A percentile compares a stretch with the other conserved stretches of the same genome.
Evolutionary conservation across 441 rosid species (phyloP).

Genomic region (Euphorbia corollata): DNA sequence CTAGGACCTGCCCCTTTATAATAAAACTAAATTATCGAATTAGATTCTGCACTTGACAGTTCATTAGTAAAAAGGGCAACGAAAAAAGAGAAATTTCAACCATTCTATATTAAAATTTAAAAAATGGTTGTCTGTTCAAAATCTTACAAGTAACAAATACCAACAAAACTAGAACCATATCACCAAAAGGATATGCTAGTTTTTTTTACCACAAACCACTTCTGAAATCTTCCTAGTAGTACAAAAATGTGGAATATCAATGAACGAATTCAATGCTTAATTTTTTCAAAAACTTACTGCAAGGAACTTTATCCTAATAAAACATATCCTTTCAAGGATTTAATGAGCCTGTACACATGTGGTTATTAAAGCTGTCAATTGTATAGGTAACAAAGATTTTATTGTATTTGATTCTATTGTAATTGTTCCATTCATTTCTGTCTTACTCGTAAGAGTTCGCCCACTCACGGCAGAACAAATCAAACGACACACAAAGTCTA

Average conservation of each 20-base stretch:
- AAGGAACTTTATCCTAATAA: neutral
- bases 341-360: neutral
- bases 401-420: too few relatives aligned
- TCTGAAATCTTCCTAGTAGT: neutral
- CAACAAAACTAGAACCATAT: neutral
- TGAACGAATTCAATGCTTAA: slow-evolving; percentile 7
- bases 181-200: neutral
- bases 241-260: neutral
- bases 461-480: neutral
- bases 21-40: neutral
- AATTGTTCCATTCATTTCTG: neutral
- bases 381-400: slow-evolving; percentile 5
- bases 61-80: neutral
- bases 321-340: neutral
- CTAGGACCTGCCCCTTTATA: neutral
- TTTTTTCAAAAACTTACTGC: neutral
- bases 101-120: neutral
- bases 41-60: neutral
- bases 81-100: neutral
- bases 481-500: neutral
- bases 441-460: too few relatives aligned
- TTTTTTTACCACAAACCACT: neutral
- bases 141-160: neutral
- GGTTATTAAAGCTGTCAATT: slow-evolving; percentile 1
- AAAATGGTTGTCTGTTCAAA: neutral